Percentiles rank a stretch among this genome's conserved stretches.
Conservation (phyloP, 305 asterid species). For the Fraxinus platypoda region DNA sequence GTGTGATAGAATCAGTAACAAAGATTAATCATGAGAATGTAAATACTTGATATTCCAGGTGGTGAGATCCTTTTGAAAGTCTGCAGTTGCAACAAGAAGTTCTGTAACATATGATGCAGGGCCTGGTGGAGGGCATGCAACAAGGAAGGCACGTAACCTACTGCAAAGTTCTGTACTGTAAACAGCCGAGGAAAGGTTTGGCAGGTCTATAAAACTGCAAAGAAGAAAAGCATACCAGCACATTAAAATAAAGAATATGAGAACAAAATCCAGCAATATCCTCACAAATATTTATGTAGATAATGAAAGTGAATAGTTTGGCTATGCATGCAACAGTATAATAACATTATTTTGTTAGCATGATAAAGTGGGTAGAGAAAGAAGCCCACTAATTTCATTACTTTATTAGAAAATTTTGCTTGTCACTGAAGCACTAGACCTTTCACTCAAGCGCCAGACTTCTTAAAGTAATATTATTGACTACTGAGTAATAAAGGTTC, state of each 20-base stretch:
- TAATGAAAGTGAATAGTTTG: not conserved
- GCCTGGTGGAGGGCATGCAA: conserved; percentile 55
- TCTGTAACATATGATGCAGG: conserved; percentile 52
- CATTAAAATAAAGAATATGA: not conserved
- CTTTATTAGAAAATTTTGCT: not conserved
- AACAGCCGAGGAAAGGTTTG: conserved; percentile 51
- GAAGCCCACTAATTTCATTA: not conserved
- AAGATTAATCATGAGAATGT: conserved; percentile 8
- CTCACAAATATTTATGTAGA: not conserved
- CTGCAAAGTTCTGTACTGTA: conserved; percentile 53
- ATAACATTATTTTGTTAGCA: not conserved
- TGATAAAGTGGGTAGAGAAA: not conserved
- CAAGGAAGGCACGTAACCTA: conserved; percentile 53
- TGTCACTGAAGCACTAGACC: not conserved
- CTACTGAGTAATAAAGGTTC: not conserved
- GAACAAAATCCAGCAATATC: not conserved
- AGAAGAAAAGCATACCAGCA: conserved; percentile 1
- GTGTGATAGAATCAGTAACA: not conserved
- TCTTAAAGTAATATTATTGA: not conserved
- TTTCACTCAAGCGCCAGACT: not conserved
- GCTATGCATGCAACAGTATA: not conserved
- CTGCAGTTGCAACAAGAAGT: conserved; percentile 56
- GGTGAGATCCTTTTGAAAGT: conserved; percentile 52
- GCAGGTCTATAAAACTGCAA: conserved; percentile 49
- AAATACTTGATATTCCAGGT: conserved; percentile 51